A percentile compares a stretch with the other conserved stretches of the same genome.
These are phyloP conservation scores for Tulasnella sp. DNA, from an alignment of 768 basidiomycete genomes.

Conservation along the genomic window DNA sequence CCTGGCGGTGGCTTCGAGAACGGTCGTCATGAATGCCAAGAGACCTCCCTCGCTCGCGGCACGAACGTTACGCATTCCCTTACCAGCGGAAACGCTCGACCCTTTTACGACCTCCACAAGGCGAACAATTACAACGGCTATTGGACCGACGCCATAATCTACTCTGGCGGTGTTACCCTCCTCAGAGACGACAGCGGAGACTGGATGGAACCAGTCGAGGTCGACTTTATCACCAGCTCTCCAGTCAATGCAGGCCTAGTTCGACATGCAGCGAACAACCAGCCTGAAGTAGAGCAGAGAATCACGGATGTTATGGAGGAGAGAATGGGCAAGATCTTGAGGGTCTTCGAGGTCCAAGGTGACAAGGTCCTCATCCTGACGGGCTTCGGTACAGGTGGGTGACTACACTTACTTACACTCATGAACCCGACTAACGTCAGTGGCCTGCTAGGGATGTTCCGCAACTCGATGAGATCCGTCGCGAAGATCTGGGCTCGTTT, in stretches of 20 bases:
- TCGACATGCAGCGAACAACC: slow-evolving; percentile 19
- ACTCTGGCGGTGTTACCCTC: slow-evolving; percentile 51
- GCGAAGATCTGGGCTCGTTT: slow-evolving; percentile 57
- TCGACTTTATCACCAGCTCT: slow-evolving; percentile 58
- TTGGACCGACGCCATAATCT: slow-evolving; percentile 72
- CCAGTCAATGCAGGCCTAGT: slow-evolving; percentile 61
- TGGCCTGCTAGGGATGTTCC: slow-evolving; percentile 44
- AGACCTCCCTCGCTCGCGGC: slow-evolving; percentile 67
- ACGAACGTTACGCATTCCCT: slow-evolving; percentile 60
- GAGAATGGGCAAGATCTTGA: slow-evolving; percentile 56
- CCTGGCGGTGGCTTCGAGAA: slow-evolving; percentile 66
- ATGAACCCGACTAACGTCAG: neutral
- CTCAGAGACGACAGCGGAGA: slow-evolving; percentile 53
- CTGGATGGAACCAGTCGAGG: slow-evolving; percentile 43
- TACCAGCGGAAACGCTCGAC: slow-evolving; percentile 38
- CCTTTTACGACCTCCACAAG: slow-evolving; percentile 51
- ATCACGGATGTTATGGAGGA: slow-evolving; percentile 54
- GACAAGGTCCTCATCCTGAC: slow-evolving; percentile 55
- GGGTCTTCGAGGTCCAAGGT: slow-evolving; percentile 52
- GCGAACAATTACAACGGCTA: slow-evolving; percentile 33
- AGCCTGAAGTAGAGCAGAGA: slow-evolving; percentile 23
- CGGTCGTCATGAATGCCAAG: slow-evolving; percentile 59
- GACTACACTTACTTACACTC: neutral
- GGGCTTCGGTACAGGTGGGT: slow-evolving; percentile 50
- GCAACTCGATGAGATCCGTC: slow-evolving; percentile 46